phyloP scores from a whole-genome alignment of 345 rosid genomes.

The Microthlaspi erraticum region DNA sequence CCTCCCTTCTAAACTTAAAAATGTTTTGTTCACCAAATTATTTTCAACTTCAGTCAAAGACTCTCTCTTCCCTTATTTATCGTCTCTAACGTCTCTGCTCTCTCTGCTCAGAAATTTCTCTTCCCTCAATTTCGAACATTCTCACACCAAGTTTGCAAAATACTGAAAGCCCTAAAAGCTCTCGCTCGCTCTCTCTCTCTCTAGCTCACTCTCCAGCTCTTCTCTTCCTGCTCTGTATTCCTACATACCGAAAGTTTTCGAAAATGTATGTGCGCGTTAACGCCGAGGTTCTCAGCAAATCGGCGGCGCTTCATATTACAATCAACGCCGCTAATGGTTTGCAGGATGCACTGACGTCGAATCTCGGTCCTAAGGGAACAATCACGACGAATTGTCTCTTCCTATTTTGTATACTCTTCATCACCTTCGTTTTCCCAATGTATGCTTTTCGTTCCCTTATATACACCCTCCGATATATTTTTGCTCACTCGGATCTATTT shows the following conservation, averaged over 20 bases:
- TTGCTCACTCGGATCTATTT: constrained; percentile 20
- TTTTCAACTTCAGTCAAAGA: too few relatives aligned
- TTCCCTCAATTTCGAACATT: too few relatives aligned
- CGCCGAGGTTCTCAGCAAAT: constrained; percentile 97
- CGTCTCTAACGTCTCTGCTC: neutral
- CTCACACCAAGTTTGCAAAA: constrained; percentile 1
- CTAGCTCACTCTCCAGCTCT: constrained; percentile 15
- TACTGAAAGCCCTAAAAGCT: constrained; percentile 41
- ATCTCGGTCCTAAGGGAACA: constrained; percentile 99
- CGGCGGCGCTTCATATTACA: constrained; percentile 99
- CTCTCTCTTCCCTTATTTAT: too few relatives aligned
- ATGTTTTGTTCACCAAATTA: too few relatives aligned
- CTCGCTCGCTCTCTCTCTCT: too few relatives aligned
- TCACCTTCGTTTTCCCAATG: neutral
- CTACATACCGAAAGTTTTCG: constrained; percentile 6
- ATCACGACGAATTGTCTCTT: constrained; percentile 68
- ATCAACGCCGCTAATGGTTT: constrained; percentile 97
- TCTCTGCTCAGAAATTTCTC: neutral
- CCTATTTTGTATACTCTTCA: neutral
- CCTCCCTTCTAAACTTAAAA: too few relatives aligned
- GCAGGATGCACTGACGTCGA: constrained; percentile 91
- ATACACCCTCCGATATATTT: constrained; percentile 5
- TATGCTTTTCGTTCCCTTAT: neutral
- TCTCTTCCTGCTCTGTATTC: constrained; percentile 1
- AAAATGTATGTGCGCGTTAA: constrained; percentile 91